A percentile compares a stretch with the other conserved stretches of the same genome.
Conservation (phyloP, 2,329 filamentous ascomycete species). For the Blastomyces parvus region DNA sequence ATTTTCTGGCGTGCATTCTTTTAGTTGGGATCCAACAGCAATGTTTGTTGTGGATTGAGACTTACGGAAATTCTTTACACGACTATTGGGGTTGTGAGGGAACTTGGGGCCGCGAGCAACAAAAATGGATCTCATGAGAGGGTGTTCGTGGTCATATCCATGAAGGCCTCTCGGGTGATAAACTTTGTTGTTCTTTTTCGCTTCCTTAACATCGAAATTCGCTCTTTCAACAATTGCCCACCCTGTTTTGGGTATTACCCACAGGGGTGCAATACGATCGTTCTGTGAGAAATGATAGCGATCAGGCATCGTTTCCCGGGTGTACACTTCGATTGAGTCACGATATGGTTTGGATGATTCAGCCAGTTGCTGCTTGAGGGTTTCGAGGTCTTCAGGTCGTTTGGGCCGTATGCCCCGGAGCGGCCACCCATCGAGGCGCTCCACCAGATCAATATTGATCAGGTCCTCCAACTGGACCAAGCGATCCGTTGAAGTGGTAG, state of each 20-base stretch:
- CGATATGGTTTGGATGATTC: constrained; percentile 46
- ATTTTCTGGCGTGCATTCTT: constrained; percentile 55
- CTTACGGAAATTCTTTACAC: constrained; percentile 73
- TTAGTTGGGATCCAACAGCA: constrained; percentile 8
- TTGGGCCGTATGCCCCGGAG: constrained; percentile 80
- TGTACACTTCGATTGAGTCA: constrained; percentile 70
- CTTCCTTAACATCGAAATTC: constrained; percentile 66
- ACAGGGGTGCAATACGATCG: constrained; percentile 81
- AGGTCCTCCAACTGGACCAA: constrained; percentile 86
- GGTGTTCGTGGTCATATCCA: constrained; percentile 90
- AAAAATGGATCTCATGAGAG: constrained; percentile 93
- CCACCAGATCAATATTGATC: constrained; percentile 65
- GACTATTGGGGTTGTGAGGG: constrained; percentile 71
- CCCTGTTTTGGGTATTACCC: constrained; percentile 85
- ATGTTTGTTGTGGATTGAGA: constrained; percentile 18
- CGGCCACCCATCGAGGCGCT: constrained; percentile 89
- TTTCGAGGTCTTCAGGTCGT: constrained; percentile 53
- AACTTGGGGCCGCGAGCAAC: constrained; percentile 87
- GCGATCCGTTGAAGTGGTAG: constrained; percentile 70
- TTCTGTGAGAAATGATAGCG: constrained; percentile 87
- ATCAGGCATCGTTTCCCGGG: constrained; percentile 78
- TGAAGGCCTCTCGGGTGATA: constrained; percentile 82
- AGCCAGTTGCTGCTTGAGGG: constrained; percentile 52
- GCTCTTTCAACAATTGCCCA: constrained; percentile 80
- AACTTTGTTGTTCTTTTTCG: constrained; percentile 50